Evolutionary conservation across 2,329 filamentous ascomycete species (phyloP).

Genomic region (Hymenoscyphus fraxineus): DNA sequence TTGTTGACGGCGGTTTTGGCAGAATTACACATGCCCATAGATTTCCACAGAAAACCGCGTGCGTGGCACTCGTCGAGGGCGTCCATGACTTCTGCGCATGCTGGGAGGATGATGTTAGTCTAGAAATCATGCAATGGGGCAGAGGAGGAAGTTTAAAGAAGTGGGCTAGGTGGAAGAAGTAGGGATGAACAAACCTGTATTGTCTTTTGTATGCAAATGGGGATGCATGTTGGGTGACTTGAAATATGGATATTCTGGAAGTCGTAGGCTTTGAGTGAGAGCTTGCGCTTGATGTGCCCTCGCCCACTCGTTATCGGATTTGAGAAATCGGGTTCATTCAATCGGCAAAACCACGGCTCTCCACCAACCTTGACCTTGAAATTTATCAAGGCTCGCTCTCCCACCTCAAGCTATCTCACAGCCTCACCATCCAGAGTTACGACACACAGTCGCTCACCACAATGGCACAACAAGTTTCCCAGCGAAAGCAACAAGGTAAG

Average conservation of each 20-base stretch:
- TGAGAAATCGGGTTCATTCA: slow-evolving; percentile 11
- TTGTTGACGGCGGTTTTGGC: slow-evolving; percentile 79
- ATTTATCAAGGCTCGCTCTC: slow-evolving; percentile 1
- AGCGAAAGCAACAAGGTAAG: slow-evolving; percentile 37
- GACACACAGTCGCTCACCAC: slow-evolving; percentile 14
- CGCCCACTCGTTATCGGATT: neutral
- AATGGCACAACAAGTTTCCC: slow-evolving; percentile 35
- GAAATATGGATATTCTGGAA: no score
- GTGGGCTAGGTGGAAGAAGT: neutral
- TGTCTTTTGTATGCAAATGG: slow-evolving; percentile 90
- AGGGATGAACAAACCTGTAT: slow-evolving; percentile 59
- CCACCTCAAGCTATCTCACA: neutral
- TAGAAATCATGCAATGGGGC: neutral
- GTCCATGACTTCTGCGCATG: slow-evolving; percentile 90
- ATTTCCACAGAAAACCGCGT: slow-evolving; percentile 87
- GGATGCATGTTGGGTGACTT: slow-evolving; percentile 76
- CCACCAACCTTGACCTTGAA: neutral
- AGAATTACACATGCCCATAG: slow-evolving; percentile 83
- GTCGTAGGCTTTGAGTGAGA: slow-evolving; percentile 13
- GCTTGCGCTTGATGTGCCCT: slow-evolving; percentile 11
- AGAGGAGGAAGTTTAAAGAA: neutral
- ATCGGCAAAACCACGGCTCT: slow-evolving; percentile 2
- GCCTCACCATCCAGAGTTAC: slow-evolving; percentile 3
- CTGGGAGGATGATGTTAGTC: slow-evolving; percentile 45
- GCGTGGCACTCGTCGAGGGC: slow-evolving; percentile 95